Evolutionary conservation across 2,329 filamentous ascomycete species (phyloP), one percentile per base, ranked within the genome.

Genomic region (Epichloe aotearoae): DNA sequence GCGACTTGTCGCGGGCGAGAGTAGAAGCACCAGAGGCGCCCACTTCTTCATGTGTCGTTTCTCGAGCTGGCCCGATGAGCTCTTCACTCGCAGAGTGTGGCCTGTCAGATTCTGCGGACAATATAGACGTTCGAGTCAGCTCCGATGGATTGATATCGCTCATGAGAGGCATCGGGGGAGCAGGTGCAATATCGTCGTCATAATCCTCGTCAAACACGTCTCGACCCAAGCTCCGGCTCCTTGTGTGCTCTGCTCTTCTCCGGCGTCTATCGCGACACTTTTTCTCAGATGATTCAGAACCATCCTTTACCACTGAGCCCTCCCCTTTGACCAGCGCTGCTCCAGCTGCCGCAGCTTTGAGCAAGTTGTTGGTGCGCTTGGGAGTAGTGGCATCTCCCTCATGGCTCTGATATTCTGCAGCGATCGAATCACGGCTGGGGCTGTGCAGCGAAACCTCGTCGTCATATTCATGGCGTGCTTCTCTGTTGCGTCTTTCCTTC

Each of bases 121-220:
- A 69, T 50, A 97, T 87, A 0, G 91, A 96, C 15, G 85, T 85
- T 58, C 91, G 78, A 0, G 91, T 97, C 50, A 96, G 67, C 48
- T 96, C 90, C 0, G 91, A 95, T 41, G 86, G 80, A 56, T 87
- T 85, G 52, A 95, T 79, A 51, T 88, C 87, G 66, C 90, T 95
- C 66, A 86, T 84, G 54, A 95, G 75, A 3, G 91, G 91, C 84
- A 96, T 88, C 5, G 87, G 87, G 5, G 89, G 84, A 5, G 69
- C 66, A 10, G 73, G 73, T 14, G 86, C 78, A 38, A 52, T 46
- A 50, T 51, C 53, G 19, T 81, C 72, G 49, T 80, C 75, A 53
- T 77, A 71, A 2, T 74, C 73, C 11, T 75, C 75, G 1, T 64
- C 63, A 53, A 72, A 71, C 46, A 66, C 68, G 41, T 75, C 73